Evolutionary conservation across 106 monocot species (phyloP).

Genomic region (Dendrobium officinale): DNA sequence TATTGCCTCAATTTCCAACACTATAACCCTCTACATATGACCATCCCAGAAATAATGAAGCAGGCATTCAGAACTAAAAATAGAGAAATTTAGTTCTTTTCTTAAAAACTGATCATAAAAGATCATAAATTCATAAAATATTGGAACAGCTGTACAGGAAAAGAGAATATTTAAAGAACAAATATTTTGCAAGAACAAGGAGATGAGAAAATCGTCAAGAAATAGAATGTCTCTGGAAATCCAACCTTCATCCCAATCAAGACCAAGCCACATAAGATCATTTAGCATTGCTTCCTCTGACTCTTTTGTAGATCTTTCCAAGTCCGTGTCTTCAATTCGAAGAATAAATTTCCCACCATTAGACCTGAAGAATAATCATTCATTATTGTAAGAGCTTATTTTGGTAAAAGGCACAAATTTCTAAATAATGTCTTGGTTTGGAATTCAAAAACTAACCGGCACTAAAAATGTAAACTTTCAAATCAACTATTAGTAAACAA

Average conservation of each 20-base stretch:
- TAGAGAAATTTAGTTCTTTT: background rate
- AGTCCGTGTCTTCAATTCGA: conserved; percentile 67
- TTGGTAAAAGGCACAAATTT: background rate
- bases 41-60: background rate
- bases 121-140: background rate
- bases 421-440: background rate
- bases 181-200: background rate
- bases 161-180: background rate
- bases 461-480: background rate
- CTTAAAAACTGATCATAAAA: background rate
- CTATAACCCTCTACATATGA: background rate
- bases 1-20: background rate
- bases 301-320: conserved; percentile 69
- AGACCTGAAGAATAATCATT: conserved; percentile 29
- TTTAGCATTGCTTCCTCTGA: conserved; percentile 65
- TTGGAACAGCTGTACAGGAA: background rate
- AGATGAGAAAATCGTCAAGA: background rate
- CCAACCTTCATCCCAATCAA: conserved; percentile 82
- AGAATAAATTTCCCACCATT: conserved; percentile 70
- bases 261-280: conserved; percentile 76
- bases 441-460: background rate
- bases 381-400: background rate
- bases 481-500: background rate
- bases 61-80: background rate
- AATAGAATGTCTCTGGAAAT: background rate